Percentiles rank a stretch among this genome's conserved stretches.
phyloP scores from a whole-genome alignment of 306 rosid genomes.

The Hippophae rhamnoides region DNA sequence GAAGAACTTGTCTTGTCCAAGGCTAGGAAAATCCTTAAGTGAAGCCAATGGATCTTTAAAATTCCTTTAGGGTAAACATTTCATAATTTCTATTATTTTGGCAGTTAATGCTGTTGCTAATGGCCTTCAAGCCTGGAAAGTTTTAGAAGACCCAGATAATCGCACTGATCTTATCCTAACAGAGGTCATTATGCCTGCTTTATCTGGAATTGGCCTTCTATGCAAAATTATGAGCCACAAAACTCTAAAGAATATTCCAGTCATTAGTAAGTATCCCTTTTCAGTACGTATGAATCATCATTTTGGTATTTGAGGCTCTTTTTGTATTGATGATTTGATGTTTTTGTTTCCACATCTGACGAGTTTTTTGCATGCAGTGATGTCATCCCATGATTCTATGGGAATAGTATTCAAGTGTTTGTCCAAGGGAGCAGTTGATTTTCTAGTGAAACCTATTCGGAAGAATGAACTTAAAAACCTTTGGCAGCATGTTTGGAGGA shows the following conservation, averaged over 20 bases:
- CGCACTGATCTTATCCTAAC: slow-evolving; percentile 46
- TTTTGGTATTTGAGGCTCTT: not conserved
- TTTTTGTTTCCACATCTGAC: not conserved
- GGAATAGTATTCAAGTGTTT: slow-evolving; percentile 50
- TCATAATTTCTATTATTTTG: slow-evolving; percentile 19
- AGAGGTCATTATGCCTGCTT: slow-evolving; percentile 56
- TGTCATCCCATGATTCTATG: slow-evolving; percentile 60
- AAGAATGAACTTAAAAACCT: slow-evolving; percentile 64
- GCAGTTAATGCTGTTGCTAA: slow-evolving; percentile 51
- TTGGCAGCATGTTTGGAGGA: slow-evolving; percentile 67
- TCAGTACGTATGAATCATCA: not conserved
- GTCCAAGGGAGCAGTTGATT: slow-evolving; percentile 57
- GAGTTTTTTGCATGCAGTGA: slow-evolving; percentile 17
- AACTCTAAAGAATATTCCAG: slow-evolving; percentile 48
- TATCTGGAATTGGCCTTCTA: slow-evolving; percentile 57
- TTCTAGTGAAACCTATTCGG: slow-evolving; percentile 57
- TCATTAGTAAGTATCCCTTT: slow-evolving; percentile 44
- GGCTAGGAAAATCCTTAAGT: slow-evolving; percentile 3
- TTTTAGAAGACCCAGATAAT: slow-evolving; percentile 38
- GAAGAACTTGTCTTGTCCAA: slow-evolving; percentile 2
- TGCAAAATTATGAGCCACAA: slow-evolving; percentile 50
- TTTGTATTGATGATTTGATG: slow-evolving; percentile 1
- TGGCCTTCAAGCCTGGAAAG: slow-evolving; percentile 59
- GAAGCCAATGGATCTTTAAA: not conserved
- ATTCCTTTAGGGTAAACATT: slow-evolving; percentile 2